Percentiles rank a stretch among this genome's conserved stretches.
Conservation (phyloP, 352 stramenopile genomes). For the Phytophthora pisi region DNA sequence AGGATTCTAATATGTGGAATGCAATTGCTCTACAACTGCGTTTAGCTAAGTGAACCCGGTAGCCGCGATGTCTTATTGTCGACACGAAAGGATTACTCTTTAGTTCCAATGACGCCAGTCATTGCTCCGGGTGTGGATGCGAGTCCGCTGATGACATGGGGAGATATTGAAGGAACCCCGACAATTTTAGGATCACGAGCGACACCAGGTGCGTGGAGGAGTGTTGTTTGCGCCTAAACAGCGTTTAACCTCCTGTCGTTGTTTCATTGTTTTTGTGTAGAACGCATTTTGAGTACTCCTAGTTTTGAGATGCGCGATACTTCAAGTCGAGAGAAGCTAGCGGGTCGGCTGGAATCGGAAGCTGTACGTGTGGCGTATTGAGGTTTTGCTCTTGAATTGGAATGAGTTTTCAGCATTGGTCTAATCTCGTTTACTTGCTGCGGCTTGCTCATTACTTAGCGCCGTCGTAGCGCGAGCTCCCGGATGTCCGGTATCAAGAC, state of each 20-base stretch:
- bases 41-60: constrained; percentile 4
- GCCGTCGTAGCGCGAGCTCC: constrained; percentile 28
- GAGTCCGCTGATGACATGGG: constrained; percentile 87
- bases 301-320: constrained; percentile 72
- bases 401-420: not conserved
- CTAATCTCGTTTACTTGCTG: not conserved
- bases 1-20: not conserved
- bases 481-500: constrained; percentile 28
- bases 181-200: constrained; percentile 51
- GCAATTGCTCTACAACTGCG: not conserved
- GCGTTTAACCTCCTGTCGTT: not conserved
- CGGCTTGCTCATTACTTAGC: constrained; percentile 13
- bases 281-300: constrained; percentile 46
- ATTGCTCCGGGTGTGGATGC: constrained; percentile 75
- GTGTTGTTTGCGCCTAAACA: not conserved
- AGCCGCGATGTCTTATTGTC: constrained; percentile 1
- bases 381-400: not conserved
- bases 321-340: constrained; percentile 68
- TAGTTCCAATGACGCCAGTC: constrained; percentile 83
- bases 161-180: constrained; percentile 82
- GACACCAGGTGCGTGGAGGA: constrained; percentile 43
- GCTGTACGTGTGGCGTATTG: constrained; percentile 42
- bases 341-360: constrained; percentile 63
- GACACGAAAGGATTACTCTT: constrained; percentile 37
- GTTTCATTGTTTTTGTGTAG: constrained; percentile 26